Base-by-base conservation (phyloP, 495 filamentous ascomycete genomes). In the Filosporella fistucella region DNA sequence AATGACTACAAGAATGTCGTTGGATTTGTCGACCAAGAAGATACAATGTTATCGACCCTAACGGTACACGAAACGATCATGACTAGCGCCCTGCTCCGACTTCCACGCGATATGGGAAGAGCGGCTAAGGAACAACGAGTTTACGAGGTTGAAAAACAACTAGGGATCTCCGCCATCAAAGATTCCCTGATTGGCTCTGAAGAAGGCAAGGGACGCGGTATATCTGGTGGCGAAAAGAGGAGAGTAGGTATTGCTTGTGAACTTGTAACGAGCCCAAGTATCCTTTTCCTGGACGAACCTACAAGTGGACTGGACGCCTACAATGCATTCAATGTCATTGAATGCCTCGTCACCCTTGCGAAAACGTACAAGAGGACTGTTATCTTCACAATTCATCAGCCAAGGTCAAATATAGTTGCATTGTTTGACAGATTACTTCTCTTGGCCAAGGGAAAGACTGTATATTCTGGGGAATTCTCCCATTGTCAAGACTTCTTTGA, bases 331-430 rank as follows among this genome's bases (percentile, higher is more conserved):
- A 97, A 97, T 45, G 91, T 96, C 6, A 82, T 98, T 21, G 93
- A 98, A 63, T 96, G 91, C 56, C 74, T 98, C 29, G 93, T 98
- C 32, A 96, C 86, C 4, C 66, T 98, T 36, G 93, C 93, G 14
- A 95, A 93, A 71, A 91, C 82, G 23, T 97, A 96, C 70, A 91
- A 95, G 61, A 78, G 93, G 37, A 98, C 93, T 1, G 88, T 98
- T 49, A 86, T 98, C 46, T 96, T 98, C 71, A 98, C 93, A 4
- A 98, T 98, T 52, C 93, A 98, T 65, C 93, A 98, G 54, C 93
- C 93, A n/a, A 78, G 95, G 48, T 97, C 93, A n/a, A 98, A 98
- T 58, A 98, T 98, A 55, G 93, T 97, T 23, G 93, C 93, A n/a
- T 75, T 98, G 24, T 98, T 98, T 58, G 94, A 98, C 62, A 81